A percentile compares a stretch with the other conserved stretches of the same genome.
These are phyloP conservation scores for Mycena kentingensis DNA, from an alignment of 768 basidiomycete genomes.

Conservation along the genomic window DNA sequence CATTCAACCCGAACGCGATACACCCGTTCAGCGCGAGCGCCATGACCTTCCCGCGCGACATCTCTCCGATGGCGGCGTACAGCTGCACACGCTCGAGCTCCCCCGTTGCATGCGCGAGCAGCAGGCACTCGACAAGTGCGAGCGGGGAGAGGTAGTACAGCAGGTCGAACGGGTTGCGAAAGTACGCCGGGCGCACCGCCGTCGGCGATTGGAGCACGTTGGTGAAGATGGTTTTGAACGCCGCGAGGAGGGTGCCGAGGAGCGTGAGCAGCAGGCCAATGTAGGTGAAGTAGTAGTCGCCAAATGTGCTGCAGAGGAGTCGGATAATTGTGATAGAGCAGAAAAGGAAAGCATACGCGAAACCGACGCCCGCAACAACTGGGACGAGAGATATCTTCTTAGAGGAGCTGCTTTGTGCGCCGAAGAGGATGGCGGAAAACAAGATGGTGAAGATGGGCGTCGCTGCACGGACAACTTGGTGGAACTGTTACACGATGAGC, in stretches of 20 bases:
- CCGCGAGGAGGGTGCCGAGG: conserved; percentile 87
- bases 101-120: conserved; percentile 76
- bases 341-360: conserved; percentile 63
- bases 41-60: conserved; percentile 41
- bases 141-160: conserved; percentile 89
- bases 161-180: conserved; percentile 57
- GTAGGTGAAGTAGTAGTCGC: conserved; percentile 90
- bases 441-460: conserved; percentile 91
- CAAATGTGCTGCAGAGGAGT: conserved; percentile 70
- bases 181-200: neutral
- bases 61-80: conserved; percentile 44
- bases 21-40: conserved; percentile 76
- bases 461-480: conserved; percentile 92
- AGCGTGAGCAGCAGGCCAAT: conserved; percentile 88
- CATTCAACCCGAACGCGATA: conserved; percentile 90
- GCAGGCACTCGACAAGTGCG: conserved; percentile 84
- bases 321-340: conserved; percentile 2
- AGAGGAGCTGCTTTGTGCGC: conserved; percentile 54
- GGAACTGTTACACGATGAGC: conserved; percentile 60
- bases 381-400: conserved; percentile 79
- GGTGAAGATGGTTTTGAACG: conserved; percentile 91
- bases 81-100: conserved; percentile 68
- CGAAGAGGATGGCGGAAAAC: conserved; percentile 71
- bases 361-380: conserved; percentile 86
- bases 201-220: conserved; percentile 67